Evolutionary conservation across 1,284 basidiomycete genomes (phyloP).

Genomic region (Pseudozyma sp.): DNA sequence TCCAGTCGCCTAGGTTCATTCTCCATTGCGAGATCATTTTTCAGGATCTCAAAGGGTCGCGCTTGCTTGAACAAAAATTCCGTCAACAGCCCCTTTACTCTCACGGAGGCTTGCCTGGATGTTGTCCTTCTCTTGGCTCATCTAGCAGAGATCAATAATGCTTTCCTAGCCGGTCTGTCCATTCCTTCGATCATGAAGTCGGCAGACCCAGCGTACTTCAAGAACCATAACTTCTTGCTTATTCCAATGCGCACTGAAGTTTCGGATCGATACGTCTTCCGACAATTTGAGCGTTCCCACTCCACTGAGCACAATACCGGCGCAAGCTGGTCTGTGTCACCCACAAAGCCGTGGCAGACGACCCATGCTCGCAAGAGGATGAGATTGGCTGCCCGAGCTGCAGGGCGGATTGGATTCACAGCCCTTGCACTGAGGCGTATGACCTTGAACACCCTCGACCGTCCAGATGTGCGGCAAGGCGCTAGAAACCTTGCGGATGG

Average conservation of each 20-base stretch:
- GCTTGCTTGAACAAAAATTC: neutral
- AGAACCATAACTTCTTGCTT: neutral
- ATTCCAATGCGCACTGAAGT: slow-evolving; percentile 1
- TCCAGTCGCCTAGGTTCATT: neutral
- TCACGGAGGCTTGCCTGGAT: slow-evolving; percentile 2
- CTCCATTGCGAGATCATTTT: slow-evolving; percentile 7
- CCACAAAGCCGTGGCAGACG: too few species aligned
- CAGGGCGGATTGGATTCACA: slow-evolving; percentile 3
- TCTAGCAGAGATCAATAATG: slow-evolving; percentile 2
- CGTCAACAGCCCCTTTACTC: slow-evolving; percentile 7
- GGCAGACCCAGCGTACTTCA: neutral
- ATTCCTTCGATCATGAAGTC: neutral
- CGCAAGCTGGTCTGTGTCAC: too few species aligned
- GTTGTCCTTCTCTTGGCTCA: slow-evolving; percentile 4
- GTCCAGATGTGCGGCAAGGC: neutral
- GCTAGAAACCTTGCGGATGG: slow-evolving; percentile 1
- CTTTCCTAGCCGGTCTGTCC: neutral
- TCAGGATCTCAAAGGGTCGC: neutral
- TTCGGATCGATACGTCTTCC: neutral
- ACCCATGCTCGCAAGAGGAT: too few species aligned
- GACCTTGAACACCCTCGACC: slow-evolving; percentile 6
- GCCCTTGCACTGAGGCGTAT: neutral
- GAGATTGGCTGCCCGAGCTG: neutral
- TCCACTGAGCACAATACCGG: too few species aligned
- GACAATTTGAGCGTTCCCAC: too few species aligned